Base-by-base conservation (phyloP, 208 protist genomes). In the Endotrypanum monterogeii region DNA sequence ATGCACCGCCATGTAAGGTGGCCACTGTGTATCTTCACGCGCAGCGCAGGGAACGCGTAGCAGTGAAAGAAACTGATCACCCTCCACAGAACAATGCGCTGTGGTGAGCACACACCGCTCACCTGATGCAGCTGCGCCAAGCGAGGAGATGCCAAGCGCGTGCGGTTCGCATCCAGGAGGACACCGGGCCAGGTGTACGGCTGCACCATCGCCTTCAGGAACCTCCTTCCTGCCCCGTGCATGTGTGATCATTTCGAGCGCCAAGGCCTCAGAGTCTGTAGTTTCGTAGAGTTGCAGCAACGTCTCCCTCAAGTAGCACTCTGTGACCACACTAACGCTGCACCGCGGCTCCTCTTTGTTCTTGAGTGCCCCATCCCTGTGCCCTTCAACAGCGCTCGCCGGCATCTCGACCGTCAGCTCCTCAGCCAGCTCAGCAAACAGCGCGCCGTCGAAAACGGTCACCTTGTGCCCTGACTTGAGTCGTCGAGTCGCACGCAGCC, bases 401-500 rank as follows among this genome's bases (percentile, higher is more conserved):
- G 39, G 28, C 32, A 39, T 12, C 23, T 20, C 37, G 63, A 6
- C 54, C 18, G 28, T 28, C 37, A 30, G 51, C 46, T 39, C 9
- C 20, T 16, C 37, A 32, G 8, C 25, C 60, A 61, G 16, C 39
- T 57, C 76, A 3, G 65, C 76, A 56, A 76, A 80, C 48, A 48
- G 70, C 37, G 23, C 51, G 18, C 74, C 69, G 57, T 82, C 62
- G 60, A 92, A 88, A 0, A 71, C 55, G 1, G 88, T 93, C 1
- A 93, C 88, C 54, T 89, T 90, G 41, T 25, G 61, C 3, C 83
- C 83, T 28, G 69, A 35, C 68, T 89, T 87, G 14, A 93, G 78
- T 5, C 69, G 67, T 11, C 68, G 48, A 16, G 58, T 20, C 9
- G 8, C 16, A 3, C 88, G 82, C 68, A 92, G 66, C 0, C 48